Conservation (phyloP, 345 rosid species). For the Acer campestre region DNA sequence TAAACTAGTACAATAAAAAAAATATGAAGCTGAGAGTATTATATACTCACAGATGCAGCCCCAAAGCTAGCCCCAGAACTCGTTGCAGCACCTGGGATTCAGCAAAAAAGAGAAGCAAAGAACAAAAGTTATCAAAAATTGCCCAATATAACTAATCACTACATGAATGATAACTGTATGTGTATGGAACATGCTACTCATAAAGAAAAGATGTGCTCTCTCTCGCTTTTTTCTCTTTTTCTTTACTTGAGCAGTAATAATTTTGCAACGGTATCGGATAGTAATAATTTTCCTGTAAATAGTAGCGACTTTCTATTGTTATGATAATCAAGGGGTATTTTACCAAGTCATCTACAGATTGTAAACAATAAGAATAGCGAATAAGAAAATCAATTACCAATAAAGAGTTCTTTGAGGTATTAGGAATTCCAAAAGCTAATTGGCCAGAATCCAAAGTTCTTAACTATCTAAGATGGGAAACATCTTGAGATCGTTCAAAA, state of each 20-base stretch:
- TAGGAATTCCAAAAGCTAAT: background rate
- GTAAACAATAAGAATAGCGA: background rate
- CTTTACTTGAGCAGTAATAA: background rate
- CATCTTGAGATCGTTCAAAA: background rate
- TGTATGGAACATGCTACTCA: background rate
- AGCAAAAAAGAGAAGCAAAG: background rate
- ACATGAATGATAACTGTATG: background rate
- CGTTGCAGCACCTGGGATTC: slow-evolving; percentile 54
- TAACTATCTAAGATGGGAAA: background rate
- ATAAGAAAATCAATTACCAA: background rate
- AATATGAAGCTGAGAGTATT: background rate
- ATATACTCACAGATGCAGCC: slow-evolving; percentile 63
- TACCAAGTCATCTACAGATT: background rate
- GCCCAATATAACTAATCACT: background rate
- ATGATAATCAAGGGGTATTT: background rate
- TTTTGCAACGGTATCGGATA: background rate
- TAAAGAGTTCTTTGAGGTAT: background rate
- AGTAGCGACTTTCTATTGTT: background rate
- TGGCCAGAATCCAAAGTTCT: slow-evolving; percentile 4
- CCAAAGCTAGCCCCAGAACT: slow-evolving; percentile 91
- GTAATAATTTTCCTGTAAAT: background rate
- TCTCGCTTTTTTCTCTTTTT: background rate
- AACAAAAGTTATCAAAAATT: background rate
- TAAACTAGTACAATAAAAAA: background rate
- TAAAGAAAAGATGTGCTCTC: background rate